Conservation (phyloP, 352 stramenopile genomes). For the Phytophthora vignae region DNA sequence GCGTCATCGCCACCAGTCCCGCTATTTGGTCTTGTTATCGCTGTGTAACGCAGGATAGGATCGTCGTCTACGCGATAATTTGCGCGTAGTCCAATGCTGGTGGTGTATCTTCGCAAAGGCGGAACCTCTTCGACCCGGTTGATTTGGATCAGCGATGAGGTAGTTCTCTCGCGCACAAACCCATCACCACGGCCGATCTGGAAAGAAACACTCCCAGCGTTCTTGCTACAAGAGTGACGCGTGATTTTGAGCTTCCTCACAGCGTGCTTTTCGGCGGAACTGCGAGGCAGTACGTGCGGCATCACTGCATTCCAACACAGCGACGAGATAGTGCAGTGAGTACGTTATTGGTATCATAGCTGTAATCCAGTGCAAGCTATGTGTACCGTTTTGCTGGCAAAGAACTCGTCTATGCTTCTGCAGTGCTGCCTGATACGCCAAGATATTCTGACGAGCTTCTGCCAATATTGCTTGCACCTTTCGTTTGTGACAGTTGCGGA, state of each 20-base stretch:
- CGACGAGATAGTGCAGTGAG: slow-evolving; percentile 8
- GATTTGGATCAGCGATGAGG: slow-evolving; percentile 30
- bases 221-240: neutral
- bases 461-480: slow-evolving; percentile 40
- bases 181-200: slow-evolving; percentile 27
- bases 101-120: slow-evolving; percentile 37
- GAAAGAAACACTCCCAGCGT: slow-evolving; percentile 14
- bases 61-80: slow-evolving; percentile 67
- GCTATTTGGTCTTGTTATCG: slow-evolving; percentile 51
- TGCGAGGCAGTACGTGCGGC: slow-evolving; percentile 15
- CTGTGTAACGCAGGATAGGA: slow-evolving; percentile 66
- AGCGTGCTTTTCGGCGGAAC: slow-evolving; percentile 16
- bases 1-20: slow-evolving; percentile 29
- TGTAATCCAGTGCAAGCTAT: neutral
- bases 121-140: slow-evolving; percentile 22
- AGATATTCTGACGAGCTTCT: slow-evolving; percentile 38
- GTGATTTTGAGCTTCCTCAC: slow-evolving; percentile 19
- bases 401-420: slow-evolving; percentile 11
- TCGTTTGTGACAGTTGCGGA: slow-evolving; percentile 36
- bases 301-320: slow-evolving; percentile 7
- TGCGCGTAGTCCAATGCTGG: slow-evolving; percentile 51
- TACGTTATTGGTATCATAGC: neutral
- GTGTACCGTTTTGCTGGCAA: slow-evolving; percentile 17
- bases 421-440: slow-evolving; percentile 26
- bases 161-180: slow-evolving; percentile 16